Percentiles rank a stretch among this genome's conserved stretches.
Evolutionary conservation across 305 asterid species (phyloP).

Genomic region (Solanum hybrid): DNA sequence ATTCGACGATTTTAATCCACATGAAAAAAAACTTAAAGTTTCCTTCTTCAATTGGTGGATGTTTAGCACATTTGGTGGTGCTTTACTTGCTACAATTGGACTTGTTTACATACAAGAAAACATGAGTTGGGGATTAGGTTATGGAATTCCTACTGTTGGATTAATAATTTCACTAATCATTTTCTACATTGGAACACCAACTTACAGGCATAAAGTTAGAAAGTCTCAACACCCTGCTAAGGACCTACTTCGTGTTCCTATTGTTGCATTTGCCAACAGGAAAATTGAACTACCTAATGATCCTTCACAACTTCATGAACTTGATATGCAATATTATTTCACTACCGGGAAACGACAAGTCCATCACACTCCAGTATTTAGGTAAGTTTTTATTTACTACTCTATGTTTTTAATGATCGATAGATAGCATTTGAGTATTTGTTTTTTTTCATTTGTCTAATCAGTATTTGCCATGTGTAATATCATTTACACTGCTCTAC

Average conservation of each 20-base stretch:
- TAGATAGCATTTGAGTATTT: neutral
- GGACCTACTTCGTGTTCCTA: constrained; percentile 39
- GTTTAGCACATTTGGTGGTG: constrained; percentile 77
- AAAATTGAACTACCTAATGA: constrained; percentile 25
- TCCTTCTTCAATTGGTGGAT: constrained; percentile 96
- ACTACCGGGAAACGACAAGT: constrained; percentile 50
- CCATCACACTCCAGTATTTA: constrained; percentile 46
- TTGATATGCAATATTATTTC: constrained; percentile 39
- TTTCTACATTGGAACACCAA: constrained; percentile 61
- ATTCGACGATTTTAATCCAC: constrained; percentile 59
- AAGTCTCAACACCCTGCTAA: constrained; percentile 40
- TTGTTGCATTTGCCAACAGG: constrained; percentile 37
- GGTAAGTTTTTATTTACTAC: constrained; percentile 24
- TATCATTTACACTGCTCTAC: neutral
- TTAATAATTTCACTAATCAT: constrained; percentile 42
- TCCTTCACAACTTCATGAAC: constrained; percentile 47
- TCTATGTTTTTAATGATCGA: neutral
- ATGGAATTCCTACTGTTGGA: constrained; percentile 71
- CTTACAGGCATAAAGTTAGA: constrained; percentile 63
- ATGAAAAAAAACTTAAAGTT: constrained; percentile 55
- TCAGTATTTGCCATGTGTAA: constrained; percentile 5
- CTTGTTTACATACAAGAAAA: constrained; percentile 82
- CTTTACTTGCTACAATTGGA: constrained; percentile 58
- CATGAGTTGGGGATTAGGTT: constrained; percentile 75
- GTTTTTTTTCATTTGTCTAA: constrained; percentile 6